Evolutionary conservation across 805 yeast genomes (phyloP), one percentile per base, ranked within the genome.

Genomic region (Hanseniaspora valbyensis): DNA sequence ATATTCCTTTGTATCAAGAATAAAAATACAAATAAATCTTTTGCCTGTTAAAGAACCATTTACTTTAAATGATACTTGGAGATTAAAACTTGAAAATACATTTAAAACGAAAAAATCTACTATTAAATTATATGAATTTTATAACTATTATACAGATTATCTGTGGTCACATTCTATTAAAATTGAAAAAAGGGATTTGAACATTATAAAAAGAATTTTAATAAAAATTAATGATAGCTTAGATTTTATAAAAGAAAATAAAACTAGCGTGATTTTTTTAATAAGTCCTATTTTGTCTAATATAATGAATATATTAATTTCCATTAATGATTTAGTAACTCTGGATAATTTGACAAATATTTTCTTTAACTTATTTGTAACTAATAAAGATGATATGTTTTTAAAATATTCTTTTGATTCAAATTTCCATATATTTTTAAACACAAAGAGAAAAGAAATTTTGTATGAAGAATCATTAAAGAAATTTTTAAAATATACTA

Each of bases 291-390:
- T 25, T 25, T 21, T 39, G 42, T 16, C 32, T 7, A 39, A 24
- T 21, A 25, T 39, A n/a, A 39, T 26, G 32, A 25, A 39, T 14
- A 12, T 39, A 25, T 7, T 39, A 16, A 39, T 39, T n/a, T 32
- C 40, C 22, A 14, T 26, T 7, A 38, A 37, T 10, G 43, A 45
- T 8, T 29, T 38, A 2, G 6, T 13, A 30, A 25, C 28, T 14
- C 6, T 61, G n/a, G 49, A 54, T 0, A 63, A 63, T 52, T 41
- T 62, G 5, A 54, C 59, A 9, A 60, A 58, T 33, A 58, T 65
- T 9, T 28, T 55, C n/a, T 65, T 57, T 45, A 65, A 65, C 45
- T 44, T 54, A 7, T 63, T 54, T 21, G 54, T 61, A 4, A 49
- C 54, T 7, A 48, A 44, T 2, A 56, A 56, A 33, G 52, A 58